Evolutionary conservation across 352 stramenopile species (phyloP).

Genomic region (Phytophthora macrochlamydospora): DNA sequence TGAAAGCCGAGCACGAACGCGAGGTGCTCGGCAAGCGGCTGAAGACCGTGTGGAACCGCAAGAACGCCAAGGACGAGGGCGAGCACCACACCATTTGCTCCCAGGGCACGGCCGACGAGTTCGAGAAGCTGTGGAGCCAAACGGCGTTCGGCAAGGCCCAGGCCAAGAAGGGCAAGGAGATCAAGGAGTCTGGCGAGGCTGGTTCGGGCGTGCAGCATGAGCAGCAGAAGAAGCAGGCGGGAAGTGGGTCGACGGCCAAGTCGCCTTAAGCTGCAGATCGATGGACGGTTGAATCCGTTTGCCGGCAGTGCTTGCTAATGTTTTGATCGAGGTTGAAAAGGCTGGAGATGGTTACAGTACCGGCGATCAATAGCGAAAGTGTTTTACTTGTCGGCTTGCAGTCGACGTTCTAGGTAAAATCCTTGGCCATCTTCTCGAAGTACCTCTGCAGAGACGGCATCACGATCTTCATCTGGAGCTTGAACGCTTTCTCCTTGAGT

Average conservation of each 20-base stretch:
- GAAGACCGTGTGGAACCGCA: constrained; percentile 28
- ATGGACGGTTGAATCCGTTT: no score
- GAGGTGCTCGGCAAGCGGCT: constrained; percentile 34
- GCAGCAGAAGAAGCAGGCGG: constrained; percentile 18
- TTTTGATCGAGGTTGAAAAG: no score
- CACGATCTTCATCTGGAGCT: constrained; percentile 13
- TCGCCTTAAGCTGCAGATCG: constrained; percentile 1
- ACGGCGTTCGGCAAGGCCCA: constrained; percentile 47
- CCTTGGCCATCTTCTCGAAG: not conserved
- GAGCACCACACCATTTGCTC: constrained; percentile 46
- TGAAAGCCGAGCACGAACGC: constrained; percentile 43
- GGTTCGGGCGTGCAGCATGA: not conserved
- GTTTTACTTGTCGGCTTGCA: no score
- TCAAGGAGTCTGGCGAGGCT: constrained; percentile 42
- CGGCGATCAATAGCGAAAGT: no score
- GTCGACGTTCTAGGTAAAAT: no score
- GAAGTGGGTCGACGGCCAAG: constrained; percentile 19
- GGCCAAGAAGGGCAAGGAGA: constrained; percentile 6
- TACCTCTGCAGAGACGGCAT: constrained; percentile 10
- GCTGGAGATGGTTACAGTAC: no score
- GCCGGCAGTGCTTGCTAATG: no score
- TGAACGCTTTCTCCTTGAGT: constrained; percentile 13
- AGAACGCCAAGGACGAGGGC: constrained; percentile 50
- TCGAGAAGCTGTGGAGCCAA: constrained; percentile 51
- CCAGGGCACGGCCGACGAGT: constrained; percentile 41